Evolutionary conservation across 2,329 filamentous ascomycete genomes (phyloP).

Genomic region (Sporothrix protearum): DNA sequence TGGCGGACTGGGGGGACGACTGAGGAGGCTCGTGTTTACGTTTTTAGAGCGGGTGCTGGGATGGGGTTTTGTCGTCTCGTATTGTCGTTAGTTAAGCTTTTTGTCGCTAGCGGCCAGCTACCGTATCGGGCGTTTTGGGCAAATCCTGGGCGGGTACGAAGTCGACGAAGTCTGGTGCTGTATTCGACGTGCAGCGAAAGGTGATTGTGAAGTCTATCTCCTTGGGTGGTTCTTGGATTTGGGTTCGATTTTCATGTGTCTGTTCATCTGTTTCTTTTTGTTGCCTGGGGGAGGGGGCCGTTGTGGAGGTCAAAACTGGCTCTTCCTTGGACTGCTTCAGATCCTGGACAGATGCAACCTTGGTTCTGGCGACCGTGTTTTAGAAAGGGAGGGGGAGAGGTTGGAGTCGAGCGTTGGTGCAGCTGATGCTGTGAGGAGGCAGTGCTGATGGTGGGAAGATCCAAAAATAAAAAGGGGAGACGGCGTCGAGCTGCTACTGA

Average conservation of each 20-base stretch:
- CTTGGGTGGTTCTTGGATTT: neutral
- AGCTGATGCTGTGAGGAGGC: neutral
- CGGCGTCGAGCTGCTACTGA: neutral
- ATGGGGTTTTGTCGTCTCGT: constrained; percentile 13
- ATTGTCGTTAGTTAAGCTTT: constrained; percentile 13
- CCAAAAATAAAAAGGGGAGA: constrained; percentile 10
- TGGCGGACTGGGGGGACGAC: neutral
- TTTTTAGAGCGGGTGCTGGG: constrained; percentile 10
- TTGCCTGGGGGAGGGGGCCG: neutral
- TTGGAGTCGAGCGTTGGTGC: neutral
- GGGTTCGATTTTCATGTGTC: neutral
- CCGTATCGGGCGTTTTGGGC: neutral
- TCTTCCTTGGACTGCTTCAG: constrained; percentile 8
- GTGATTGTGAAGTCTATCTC: neutral
- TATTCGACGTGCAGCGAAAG: neutral
- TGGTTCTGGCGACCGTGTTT: constrained; percentile 10
- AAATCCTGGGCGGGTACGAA: neutral
- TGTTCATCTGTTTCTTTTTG: neutral
- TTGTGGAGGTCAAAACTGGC: neutral
- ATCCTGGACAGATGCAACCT: constrained; percentile 10
- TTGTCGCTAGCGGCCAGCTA: constrained; percentile 2
- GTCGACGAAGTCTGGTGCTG: neutral
- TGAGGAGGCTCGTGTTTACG: constrained; percentile 7
- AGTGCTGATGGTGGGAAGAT: neutral
- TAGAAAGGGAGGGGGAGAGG: no score